Conservation (phyloP, 345 rosid genomes). For the Moricandia arvensis region DNA sequence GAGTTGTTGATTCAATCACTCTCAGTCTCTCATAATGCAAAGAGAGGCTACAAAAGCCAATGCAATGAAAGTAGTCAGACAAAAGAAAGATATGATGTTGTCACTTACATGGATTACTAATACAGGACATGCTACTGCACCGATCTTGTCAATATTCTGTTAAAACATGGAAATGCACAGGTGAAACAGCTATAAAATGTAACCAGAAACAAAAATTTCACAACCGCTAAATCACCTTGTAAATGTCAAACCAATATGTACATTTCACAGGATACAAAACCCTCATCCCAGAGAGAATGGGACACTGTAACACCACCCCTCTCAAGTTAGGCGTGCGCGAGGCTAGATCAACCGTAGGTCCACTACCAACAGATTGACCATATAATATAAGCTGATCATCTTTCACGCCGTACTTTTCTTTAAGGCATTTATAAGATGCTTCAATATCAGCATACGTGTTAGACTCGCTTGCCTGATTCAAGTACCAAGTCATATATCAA, state of each 20-base stretch:
- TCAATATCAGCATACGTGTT: not conserved
- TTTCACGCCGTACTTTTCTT: not conserved
- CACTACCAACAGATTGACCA: not conserved
- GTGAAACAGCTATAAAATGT: not conserved
- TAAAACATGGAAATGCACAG: not conserved
- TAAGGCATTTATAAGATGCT: not conserved
- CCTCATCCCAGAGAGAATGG: not conserved
- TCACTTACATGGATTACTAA: not conserved
- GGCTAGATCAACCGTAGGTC: not conserved
- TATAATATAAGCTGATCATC: not conserved
- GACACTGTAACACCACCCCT: not conserved
- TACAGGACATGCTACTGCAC: not conserved
- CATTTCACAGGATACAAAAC: not conserved
- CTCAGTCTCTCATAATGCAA: not conserved
- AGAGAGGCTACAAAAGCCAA: not conserved
- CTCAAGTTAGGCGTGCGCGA: not conserved
- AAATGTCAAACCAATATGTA: not conserved
- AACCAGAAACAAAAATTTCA: not conserved
- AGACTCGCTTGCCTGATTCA: not conserved
- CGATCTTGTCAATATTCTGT: not conserved
- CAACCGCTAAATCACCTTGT: not conserved
- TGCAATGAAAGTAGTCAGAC: not conserved
- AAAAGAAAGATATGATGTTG: not conserved
- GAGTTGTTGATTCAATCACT: too few relatives aligned
- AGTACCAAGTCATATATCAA: not conserved